Conservation (phyloP, 306 rosid genomes). For the Rubus parviflorus region DNA sequence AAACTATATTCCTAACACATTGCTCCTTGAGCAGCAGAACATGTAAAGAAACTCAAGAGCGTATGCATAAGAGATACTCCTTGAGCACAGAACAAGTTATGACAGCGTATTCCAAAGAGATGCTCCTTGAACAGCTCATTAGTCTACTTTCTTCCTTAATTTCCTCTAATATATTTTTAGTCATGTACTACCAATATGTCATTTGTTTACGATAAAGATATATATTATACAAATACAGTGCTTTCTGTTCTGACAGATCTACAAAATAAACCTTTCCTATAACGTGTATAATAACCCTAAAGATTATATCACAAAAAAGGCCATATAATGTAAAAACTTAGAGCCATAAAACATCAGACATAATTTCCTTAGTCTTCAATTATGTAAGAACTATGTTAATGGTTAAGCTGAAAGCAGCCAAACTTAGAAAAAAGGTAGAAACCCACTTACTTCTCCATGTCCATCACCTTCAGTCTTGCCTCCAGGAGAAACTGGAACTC, state of each 20-base stretch:
- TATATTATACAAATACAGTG: background rate
- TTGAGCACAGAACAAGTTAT: background rate
- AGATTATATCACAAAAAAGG: background rate
- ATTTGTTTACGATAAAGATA: background rate
- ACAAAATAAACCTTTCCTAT: background rate
- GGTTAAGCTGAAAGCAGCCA: constrained; percentile 6
- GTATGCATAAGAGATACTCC: background rate
- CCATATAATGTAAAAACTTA: background rate
- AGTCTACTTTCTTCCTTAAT: background rate
- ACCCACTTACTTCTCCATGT: constrained; percentile 51
- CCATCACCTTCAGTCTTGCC: constrained; percentile 37
- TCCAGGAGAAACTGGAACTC: constrained; percentile 38
- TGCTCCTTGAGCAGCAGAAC: background rate
- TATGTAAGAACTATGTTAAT: background rate
- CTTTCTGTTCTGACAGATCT: background rate
- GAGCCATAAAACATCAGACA: background rate
- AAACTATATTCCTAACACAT: background rate
- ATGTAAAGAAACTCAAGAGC: background rate
- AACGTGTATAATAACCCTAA: background rate
- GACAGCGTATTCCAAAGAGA: background rate
- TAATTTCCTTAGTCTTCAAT: background rate
- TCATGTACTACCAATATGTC: background rate
- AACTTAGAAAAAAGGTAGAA: constrained; percentile 3
- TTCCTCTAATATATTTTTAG: background rate
- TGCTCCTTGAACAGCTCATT: background rate